Base-by-base conservation (phyloP, 495 filamentous ascomycete genomes). In the Cairneyella variabilis region DNA sequence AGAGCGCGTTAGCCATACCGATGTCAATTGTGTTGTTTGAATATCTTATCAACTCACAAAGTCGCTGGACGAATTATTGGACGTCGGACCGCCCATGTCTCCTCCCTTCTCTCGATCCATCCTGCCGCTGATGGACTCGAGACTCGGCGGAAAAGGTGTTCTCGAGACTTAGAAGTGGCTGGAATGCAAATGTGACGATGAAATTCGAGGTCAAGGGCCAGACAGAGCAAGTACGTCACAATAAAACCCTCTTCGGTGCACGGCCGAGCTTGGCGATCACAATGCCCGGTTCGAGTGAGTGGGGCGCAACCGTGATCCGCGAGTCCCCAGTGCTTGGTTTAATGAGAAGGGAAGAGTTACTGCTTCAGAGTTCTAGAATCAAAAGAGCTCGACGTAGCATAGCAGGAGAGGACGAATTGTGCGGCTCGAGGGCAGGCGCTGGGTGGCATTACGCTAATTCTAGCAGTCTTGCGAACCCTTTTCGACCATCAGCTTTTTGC, bases 1-100 rank as follows among this genome's bases (percentile, higher is more conserved):
- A 10, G 14, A 20, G n/a, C 14, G 3, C 21, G 18, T 45, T n/a
- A 34, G 14, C 14, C 8, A 34, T 8, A 14, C 10, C 17, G 17
- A 17, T 20, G 37, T 40, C 6, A 40, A 17, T 40, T 8, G 14
- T 32, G 28, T 32, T 7, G 14, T 32, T 7, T 32, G 28, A 32
- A 32, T 6, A 32, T 14, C 28, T 32, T 32, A 32, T 32, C 7
- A 11, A 63, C 63, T 63, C 48, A 65, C 63, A 59, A 65, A 65
- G 22, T 65, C 63, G 52, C 63, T 65, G 20, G 63, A n/a, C n/a
- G n/a, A 65, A 53, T 61, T 63, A 43, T 62, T 63, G 53, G 60
- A 43, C n/a, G 57, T 37, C 4, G 53, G 36, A 28, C 49, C 52
- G 11, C 56, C 57, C 57, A 59, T 52, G 39, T 65, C 63, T 9